phyloP scores from a whole-genome alignment of 257 asterid genomes.

The Hygrophila difformis region DNA sequence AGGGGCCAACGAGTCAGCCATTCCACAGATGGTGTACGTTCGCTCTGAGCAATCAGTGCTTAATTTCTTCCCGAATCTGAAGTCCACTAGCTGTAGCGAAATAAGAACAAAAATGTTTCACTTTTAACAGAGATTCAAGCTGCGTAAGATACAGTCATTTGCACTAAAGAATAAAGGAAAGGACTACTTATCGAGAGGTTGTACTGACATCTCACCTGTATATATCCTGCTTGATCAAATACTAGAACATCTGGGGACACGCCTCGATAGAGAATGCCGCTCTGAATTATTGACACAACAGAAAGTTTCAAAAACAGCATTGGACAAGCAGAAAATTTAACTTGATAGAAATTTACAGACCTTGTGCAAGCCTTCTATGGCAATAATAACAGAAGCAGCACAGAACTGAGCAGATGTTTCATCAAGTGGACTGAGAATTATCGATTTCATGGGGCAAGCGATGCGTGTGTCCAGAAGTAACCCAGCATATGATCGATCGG shows the following conservation, averaged over 20 bases:
- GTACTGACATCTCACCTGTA: slow-evolving; percentile 48
- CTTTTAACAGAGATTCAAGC: slow-evolving; percentile 7
- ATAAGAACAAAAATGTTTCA: slow-evolving; percentile 26
- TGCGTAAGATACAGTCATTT: slow-evolving; percentile 9
- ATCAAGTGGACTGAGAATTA: slow-evolving; percentile 55
- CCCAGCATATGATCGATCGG: slow-evolving; percentile 68
- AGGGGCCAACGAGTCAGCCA: slow-evolving; percentile 85
- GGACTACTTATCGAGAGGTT: too few species aligned
- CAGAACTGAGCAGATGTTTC: slow-evolving; percentile 78
- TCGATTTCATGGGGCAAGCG: slow-evolving; percentile 62
- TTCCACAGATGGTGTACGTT: slow-evolving; percentile 82
- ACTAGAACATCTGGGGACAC: slow-evolving; percentile 76
- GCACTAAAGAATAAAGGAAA: neutral
- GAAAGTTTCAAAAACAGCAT: neutral
- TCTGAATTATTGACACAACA: slow-evolving; percentile 33
- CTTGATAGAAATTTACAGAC: slow-evolving; percentile 27
- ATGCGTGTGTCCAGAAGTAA: slow-evolving; percentile 61
- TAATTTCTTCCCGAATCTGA: slow-evolving; percentile 78
- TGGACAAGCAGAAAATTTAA: slow-evolving; percentile 7
- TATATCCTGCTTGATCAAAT: slow-evolving; percentile 67
- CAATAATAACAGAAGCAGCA: slow-evolving; percentile 72
- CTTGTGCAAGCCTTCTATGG: slow-evolving; percentile 80
- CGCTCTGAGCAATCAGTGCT: slow-evolving; percentile 51
- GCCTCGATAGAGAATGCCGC: slow-evolving; percentile 71
- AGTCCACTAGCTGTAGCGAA: slow-evolving; percentile 75